phyloP scores from a whole-genome alignment of 176 grass and related monocot species.

The Pontederia paniculata region DNA sequence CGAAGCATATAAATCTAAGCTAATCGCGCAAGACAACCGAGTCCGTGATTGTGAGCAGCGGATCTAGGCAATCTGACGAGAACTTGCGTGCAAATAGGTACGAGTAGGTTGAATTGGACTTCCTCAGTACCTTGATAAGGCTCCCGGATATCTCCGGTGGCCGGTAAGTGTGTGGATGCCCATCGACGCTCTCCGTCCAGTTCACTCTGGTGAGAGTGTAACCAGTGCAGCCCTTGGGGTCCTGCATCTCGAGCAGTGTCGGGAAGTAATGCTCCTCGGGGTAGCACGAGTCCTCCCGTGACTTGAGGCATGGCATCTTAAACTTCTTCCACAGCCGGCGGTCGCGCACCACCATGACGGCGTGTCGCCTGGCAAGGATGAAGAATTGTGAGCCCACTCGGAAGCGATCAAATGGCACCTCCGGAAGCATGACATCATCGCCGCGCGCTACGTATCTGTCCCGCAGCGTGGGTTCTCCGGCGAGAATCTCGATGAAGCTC shows the following conservation, averaged over 20 bases:
- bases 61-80: conserved; percentile 32
- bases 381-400: conserved; percentile 91
- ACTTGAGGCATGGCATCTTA: conserved; percentile 52
- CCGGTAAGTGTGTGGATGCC: conserved; percentile 68
- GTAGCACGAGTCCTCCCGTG: conserved; percentile 59
- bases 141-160: conserved; percentile 47
- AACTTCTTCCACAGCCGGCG: conserved; percentile 74
- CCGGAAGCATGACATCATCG: conserved; percentile 61
- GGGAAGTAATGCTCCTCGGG: conserved; percentile 99
- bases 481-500: conserved; percentile 92
- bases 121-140: conserved; percentile 72
- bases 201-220: conserved; percentile 88
- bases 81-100: conserved; percentile 92
- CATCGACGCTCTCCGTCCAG: conserved; percentile 54
- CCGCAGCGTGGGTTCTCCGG: conserved; percentile 47
- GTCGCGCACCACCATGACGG: conserved; percentile 71
- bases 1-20: too few relatives aligned
- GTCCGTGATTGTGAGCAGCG: conserved; percentile 59
- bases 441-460: conserved; percentile 80
- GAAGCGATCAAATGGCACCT: conserved; percentile 75
- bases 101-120: conserved; percentile 63
- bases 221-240: conserved; percentile 48
- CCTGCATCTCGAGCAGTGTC: conserved; percentile 84
- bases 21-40: conserved; percentile 62
- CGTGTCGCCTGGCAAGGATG: conserved; percentile 49